A percentile compares a stretch with the other conserved stretches of the same genome.
Evolutionary conservation across 352 stramenopile species (phyloP).

Genomic region (Phytophthora citricola): DNA sequence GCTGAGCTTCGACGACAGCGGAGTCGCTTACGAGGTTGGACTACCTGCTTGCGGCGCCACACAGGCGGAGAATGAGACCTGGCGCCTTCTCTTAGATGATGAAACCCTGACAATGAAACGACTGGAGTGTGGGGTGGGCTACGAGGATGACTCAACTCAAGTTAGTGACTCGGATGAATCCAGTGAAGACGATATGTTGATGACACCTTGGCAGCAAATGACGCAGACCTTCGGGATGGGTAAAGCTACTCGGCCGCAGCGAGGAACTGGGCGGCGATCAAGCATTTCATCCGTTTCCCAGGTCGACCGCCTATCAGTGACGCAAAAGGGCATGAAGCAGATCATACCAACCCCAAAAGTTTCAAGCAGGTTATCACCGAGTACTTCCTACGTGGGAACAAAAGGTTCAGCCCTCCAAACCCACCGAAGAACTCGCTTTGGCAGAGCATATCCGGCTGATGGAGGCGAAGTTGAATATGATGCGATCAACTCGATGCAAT

Average conservation of each 20-base stretch:
- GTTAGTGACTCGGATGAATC: slow-evolving; percentile 84
- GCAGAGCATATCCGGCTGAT: slow-evolving; percentile 46
- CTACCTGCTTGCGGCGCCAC: not conserved
- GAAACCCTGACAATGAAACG: slow-evolving; percentile 64
- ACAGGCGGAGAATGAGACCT: slow-evolving; percentile 16
- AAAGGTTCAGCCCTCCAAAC: slow-evolving; percentile 67
- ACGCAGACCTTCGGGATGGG: slow-evolving; percentile 84
- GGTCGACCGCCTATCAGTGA: slow-evolving; percentile 63
- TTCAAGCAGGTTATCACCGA: slow-evolving; percentile 72
- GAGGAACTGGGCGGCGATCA: slow-evolving; percentile 48
- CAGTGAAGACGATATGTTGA: slow-evolving; percentile 77
- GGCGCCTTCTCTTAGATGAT: slow-evolving; percentile 45
- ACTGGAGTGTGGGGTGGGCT: slow-evolving; percentile 76
- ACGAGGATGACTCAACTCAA: slow-evolving; percentile 84
- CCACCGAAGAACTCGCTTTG: slow-evolving; percentile 32
- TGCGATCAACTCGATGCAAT: slow-evolving; percentile 31
- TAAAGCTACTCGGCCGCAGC: slow-evolving; percentile 38
- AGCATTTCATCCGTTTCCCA: slow-evolving; percentile 75
- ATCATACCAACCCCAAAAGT: slow-evolving; percentile 53
- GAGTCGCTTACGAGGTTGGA: slow-evolving; percentile 3
- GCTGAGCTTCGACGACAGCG: slow-evolving; percentile 34
- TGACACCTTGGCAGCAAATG: slow-evolving; percentile 89
- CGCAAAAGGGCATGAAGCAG: slow-evolving; percentile 57
- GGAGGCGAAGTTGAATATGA: slow-evolving; percentile 36
- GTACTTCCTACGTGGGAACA: slow-evolving; percentile 69